Percentiles rank a stretch among this genome's conserved stretches.
Conservation (phyloP, 83 land plant species). For the Larix sibirica region DNA sequence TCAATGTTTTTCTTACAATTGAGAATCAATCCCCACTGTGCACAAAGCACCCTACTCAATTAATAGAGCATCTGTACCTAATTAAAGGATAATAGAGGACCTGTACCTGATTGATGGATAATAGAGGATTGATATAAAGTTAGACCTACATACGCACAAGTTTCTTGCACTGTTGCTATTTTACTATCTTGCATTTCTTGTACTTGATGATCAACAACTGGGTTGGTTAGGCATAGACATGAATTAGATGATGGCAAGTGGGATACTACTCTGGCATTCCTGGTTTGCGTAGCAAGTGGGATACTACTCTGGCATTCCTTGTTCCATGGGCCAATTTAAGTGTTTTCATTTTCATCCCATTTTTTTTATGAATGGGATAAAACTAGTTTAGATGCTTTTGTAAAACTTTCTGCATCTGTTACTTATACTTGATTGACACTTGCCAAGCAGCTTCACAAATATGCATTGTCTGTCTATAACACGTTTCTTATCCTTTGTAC, state of each 20-base stretch:
- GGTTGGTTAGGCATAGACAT: no score
- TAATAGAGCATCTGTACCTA: background rate
- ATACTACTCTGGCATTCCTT: background rate
- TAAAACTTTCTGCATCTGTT: background rate
- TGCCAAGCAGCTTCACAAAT: background rate
- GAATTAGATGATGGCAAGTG: background rate
- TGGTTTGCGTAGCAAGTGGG: background rate
- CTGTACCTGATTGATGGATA: no score
- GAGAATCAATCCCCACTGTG: background rate
- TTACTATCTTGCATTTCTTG: background rate
- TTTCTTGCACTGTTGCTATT: background rate
- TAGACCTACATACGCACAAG: background rate
- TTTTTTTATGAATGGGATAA: background rate
- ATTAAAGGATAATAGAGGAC: no score
- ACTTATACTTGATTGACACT: background rate
- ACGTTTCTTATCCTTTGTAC: background rate
- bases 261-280: background rate
- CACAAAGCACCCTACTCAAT: background rate
- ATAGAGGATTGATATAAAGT: no score
- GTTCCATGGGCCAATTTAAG: background rate
- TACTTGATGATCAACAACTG: background rate
- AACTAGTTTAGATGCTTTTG: background rate
- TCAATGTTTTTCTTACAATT: background rate
- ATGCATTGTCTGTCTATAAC: background rate
- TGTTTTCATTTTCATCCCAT: background rate